Percentiles rank a stretch among this genome's conserved stretches.
Evolutionary conservation across 148 eudicot species (phyloP).

Genomic region (Rhododendron williamsianum): DNA sequence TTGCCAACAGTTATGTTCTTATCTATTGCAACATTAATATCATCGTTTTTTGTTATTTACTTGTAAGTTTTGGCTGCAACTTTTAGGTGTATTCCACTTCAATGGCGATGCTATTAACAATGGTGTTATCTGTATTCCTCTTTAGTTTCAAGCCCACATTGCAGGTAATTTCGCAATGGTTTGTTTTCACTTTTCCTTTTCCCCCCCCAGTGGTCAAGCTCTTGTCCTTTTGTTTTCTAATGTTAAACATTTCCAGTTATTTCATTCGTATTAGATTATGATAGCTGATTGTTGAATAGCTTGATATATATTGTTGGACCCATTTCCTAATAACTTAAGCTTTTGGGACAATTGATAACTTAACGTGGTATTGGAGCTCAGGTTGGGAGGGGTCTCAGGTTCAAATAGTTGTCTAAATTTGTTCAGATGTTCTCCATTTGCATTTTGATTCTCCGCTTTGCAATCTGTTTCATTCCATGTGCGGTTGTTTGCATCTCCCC

Average conservation of each 20-base stretch:
- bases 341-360: neutral
- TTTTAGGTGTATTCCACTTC: slow-evolving; percentile 90
- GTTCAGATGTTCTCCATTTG: neutral
- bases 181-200: neutral
- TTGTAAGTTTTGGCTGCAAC: slow-evolving; percentile 9
- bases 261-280: neutral
- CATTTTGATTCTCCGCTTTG: neutral
- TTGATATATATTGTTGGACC: neutral
- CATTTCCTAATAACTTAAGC: neutral
- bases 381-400: neutral
- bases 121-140: slow-evolving; percentile 73
- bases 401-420: neutral
- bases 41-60: neutral
- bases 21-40: neutral
- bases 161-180: slow-evolving; percentile 45
- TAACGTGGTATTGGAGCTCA: neutral
- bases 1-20: neutral
- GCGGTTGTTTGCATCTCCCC: neutral
- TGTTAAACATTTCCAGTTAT: neutral
- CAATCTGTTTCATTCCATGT: neutral
- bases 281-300: neutral
- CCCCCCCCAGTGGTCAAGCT: neutral
- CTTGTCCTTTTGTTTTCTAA: neutral
- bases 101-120: slow-evolving; percentile 95
- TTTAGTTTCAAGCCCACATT: slow-evolving; percentile 81